phyloP scores from a whole-genome alignment of 768 basidiomycete genomes.

The Trametes cingulata region DNA sequence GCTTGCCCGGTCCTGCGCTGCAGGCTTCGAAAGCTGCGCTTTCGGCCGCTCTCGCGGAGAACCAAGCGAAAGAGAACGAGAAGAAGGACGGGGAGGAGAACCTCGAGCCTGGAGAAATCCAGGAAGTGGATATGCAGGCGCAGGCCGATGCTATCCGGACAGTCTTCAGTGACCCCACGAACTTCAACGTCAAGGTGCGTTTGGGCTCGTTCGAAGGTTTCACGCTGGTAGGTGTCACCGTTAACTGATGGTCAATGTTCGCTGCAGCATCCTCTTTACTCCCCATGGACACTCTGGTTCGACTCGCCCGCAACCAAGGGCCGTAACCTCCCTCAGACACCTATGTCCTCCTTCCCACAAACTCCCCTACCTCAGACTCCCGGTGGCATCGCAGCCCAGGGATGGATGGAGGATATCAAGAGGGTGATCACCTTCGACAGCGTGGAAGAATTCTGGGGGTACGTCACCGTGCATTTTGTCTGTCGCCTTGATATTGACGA shows the following conservation, averaged over 20 bases:
- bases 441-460: conserved; percentile 99
- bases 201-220: background rate
- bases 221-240: background rate
- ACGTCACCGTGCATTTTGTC: conserved; percentile 31
- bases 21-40: conserved; percentile 81
- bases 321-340: conserved; percentile 84
- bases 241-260: background rate
- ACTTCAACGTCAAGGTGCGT: conserved; percentile 94
- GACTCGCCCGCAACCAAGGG: conserved; percentile 93
- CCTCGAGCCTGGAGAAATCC: conserved; percentile 80
- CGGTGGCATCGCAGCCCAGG: conserved; percentile 70
- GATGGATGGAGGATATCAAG: conserved; percentile 99
- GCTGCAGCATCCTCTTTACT: conserved; percentile 85
- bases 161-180: conserved; percentile 88
- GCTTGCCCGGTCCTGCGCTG: conserved; percentile 65
- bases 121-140: conserved; percentile 82
- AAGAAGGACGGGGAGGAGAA: conserved; percentile 35
- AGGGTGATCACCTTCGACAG: conserved; percentile 94
- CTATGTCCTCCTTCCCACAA: conserved; percentile 76
- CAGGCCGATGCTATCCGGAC: conserved; percentile 86
- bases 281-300: conserved; percentile 97
- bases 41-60: conserved; percentile 67
- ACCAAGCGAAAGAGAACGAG: conserved; percentile 33
- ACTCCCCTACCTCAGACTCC: conserved; percentile 79
- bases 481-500: conserved; percentile 19